Evolutionary conservation across 805 yeast species (phyloP), one percentile per base, ranked within the genome.

Genomic region (Hanseniaspora opuntiae): DNA sequence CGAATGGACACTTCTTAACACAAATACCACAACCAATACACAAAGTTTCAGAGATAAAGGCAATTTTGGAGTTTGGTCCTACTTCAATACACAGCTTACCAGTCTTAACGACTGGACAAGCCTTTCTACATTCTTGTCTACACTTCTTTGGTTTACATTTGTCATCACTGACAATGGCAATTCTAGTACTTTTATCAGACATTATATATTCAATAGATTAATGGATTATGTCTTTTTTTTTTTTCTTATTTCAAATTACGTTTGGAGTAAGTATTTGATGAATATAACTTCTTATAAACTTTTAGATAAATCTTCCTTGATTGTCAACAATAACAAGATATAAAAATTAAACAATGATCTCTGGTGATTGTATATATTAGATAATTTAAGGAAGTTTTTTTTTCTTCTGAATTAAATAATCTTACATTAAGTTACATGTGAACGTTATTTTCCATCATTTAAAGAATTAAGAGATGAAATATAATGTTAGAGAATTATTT

Each of bases 21-120:
- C 98, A 93, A 62, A 93, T 93, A 88, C 98, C 98, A 76, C 98
- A 93, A 68, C 98, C 98, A 62, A 93, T 90, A 77, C 98, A 93
- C 65, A 93, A 74, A 39, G 74, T 86, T 68, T 93, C 98, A 17
- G 96, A 86, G 56, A 93, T 86, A 68, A 89, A 93, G 16, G 97
- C 96, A 64, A 93, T 86, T 66, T 93, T 93, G 57, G 85, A 79
- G 20, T 82, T 77, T 58, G 97, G 96, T 0, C 86, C 71, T 47
- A 93, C 98, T 70, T 93, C 98, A 64, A 93, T 93, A 82, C 98
- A 93, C 57, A 89, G 77, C 68, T 89, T 93, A 56, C 98, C 98
- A 1, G 98, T 90, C 68, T 93, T 84, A 55, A 93, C 97, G 40
- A 93, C 98, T 3, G 98, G 98, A 77, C 98, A 93, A 28, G 95